Base-by-base conservation (phyloP, 441 rosid species). In the Pelargonium fulgidum region DNA sequence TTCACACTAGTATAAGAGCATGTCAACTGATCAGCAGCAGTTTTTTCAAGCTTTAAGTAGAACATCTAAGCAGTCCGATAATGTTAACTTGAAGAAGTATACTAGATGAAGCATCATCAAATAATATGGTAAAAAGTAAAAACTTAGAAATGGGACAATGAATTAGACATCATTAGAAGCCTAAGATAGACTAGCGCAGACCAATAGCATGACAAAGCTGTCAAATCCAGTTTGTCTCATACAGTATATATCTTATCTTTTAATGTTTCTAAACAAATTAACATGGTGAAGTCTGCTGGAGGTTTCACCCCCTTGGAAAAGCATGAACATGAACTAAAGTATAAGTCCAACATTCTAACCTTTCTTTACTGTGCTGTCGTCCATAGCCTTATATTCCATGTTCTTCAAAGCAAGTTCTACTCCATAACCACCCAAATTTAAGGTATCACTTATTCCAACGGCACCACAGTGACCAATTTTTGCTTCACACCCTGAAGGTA, bases 371-470 rank as follows among this genome's bases (percentile, higher is more conserved):
- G 91, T 80, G 82, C 88, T 89, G 77, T 96, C 99, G 84, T 96
- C 99, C 88, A 96, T 92, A 39, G 98, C 99, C 79, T 96, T 93
- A 75, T 96, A 96, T 80, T 96, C 97, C 98, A 96, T 96, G 81
- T 93, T 96, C 87, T 96, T 96, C 84, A 96, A 68, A 71, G 99
- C 99, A 82, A 96, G 99, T 81, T 96, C 99, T 44, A 92, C 97
- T 48, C 99, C 98, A 82, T 92, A 96, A 72, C 99, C 99, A 74
- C 94, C 99, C 83, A 93, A 86, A 80, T 83, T 86, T 79, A 89
- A 86, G 76, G 83, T 76, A 75, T 86, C 96, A 68, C 75, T 83
- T 14, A 91, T 81, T 65, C 99, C 98, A 79, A 91, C 76, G 77
- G 96, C 94, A 80, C 90, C 96, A 74, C 98, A 96, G 24, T 68